Conservation (phyloP, 1,284 basidiomycete species). For the Pisolithus thermaeus region DNA sequence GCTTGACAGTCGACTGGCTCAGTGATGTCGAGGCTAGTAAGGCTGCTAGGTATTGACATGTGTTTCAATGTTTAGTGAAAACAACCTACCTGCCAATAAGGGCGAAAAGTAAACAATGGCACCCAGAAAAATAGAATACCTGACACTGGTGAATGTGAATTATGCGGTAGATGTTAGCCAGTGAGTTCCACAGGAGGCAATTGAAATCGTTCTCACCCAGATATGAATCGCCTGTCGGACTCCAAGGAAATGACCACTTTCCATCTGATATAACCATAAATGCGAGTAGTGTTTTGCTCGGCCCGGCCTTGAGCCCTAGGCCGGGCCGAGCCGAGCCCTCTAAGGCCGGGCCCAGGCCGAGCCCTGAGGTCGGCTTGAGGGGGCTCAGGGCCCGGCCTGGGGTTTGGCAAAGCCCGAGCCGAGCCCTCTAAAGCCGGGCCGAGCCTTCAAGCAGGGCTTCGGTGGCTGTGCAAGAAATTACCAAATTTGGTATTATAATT, state of each 20-base stretch:
- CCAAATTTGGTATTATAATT: too few relatives aligned
- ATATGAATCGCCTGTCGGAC: conserved; percentile 64
- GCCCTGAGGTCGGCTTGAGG: too few relatives aligned
- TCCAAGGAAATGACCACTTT: conserved; percentile 59
- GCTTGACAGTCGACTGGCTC: conserved; percentile 28
- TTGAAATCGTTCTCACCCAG: conserved; percentile 52
- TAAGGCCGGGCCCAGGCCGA: too few relatives aligned
- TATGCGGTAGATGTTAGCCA: not conserved
- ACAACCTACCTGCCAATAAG: conserved; percentile 62
- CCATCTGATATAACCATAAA: conserved; percentile 42
- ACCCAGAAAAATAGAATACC: conserved; percentile 71
- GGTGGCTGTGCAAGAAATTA: too few relatives aligned
- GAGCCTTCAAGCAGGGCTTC: too few relatives aligned
- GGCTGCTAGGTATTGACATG: conserved; percentile 8
- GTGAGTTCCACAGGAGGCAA: conserved; percentile 52
- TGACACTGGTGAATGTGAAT: conserved; percentile 20
- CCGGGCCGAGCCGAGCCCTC: too few relatives aligned
- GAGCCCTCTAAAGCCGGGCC: too few relatives aligned
- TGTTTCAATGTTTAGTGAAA: not conserved
- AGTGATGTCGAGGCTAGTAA: conserved; percentile 29
- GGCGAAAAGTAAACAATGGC: conserved; percentile 63
- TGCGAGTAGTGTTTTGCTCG: too few relatives aligned
- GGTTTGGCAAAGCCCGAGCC: too few relatives aligned
- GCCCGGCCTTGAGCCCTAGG: too few relatives aligned
- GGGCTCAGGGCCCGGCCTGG: too few relatives aligned